Base-by-base conservation (phyloP, 1,284 basidiomycete genomes). In the Phlebopus sp. region DNA sequence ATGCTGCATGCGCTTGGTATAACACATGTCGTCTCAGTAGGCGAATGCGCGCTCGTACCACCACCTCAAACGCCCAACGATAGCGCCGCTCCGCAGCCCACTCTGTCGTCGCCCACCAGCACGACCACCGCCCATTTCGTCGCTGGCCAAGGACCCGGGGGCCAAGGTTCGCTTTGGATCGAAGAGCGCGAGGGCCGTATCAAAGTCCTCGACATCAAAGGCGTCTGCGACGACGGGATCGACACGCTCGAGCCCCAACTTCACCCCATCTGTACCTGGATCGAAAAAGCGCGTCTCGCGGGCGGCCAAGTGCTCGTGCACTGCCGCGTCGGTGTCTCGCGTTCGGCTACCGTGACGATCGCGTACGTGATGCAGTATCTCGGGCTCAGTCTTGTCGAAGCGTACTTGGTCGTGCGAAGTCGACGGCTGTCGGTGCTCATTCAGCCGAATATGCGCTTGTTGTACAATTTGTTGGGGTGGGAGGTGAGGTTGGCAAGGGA, bases 1-100 rank as follows among this genome's bases (percentile, higher is more conserved):
- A 97, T 99, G 93, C 82, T 98, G 4, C 88, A 92, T 57, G 88
- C 92, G 2, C 79, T 99, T n/a, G 92, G 92, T 37, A 97, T 99
- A 60, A 96, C 93, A 1, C 95, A 98, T 62, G 94, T 99, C 54
- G 95, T 99, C 29, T 95, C 92, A 4, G 93, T 98, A 4, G 96
- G 96, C 44, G 96, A 98, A 73, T 91, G 90, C 53, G 92, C 91
- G 9, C 79, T 95, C 17, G 74, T 89, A 2, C 87, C 89, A 2
- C 86, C 85, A 10, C 70, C 80, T 1, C 72, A 74, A 52, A 50
- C 47, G 1, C 44, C 52, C 18, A 47, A 55, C 14, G 56, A 57
- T 1, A 0, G 39, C 15, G 15, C 42, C 30, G 7, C 32, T 7
- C 9, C 46, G 17, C 47, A 54, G 6, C 18, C 42, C 6, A 32